Evolutionary conservation across 345 rosid species (phyloP).

Genomic region (Pugionium cornutum): DNA sequence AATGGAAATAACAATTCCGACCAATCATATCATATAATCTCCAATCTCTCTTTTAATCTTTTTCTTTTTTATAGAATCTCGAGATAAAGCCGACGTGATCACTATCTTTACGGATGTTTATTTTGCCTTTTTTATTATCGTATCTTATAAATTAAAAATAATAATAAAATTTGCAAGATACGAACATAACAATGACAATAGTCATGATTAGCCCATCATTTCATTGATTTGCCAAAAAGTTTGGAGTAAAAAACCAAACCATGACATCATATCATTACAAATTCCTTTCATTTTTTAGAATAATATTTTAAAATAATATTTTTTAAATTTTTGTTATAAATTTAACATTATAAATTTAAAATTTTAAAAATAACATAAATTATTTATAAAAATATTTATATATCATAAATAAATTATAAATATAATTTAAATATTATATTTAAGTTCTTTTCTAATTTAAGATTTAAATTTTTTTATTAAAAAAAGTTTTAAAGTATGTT

Average conservation of each 20-base stretch:
- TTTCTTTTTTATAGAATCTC: slow-evolving; percentile 18
- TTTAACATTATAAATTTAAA: too few relatives aligned
- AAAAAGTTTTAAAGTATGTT: too few relatives aligned
- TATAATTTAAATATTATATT: too few relatives aligned
- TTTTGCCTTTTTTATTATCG: slow-evolving; percentile 1
- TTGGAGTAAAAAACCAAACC: slow-evolving; percentile 23
- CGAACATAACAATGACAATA: slow-evolving; percentile 28
- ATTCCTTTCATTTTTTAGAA: too few relatives aligned
- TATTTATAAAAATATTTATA: too few relatives aligned
- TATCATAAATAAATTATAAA: too few relatives aligned
- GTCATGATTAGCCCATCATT: slow-evolving; percentile 32
- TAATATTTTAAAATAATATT: too few relatives aligned
- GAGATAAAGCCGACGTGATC: slow-evolving; percentile 39
- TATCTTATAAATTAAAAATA: not conserved
- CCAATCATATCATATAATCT: slow-evolving; percentile 40
- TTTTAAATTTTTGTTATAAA: too few relatives aligned
- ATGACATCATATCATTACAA: slow-evolving; percentile 5
- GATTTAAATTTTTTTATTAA: too few relatives aligned
- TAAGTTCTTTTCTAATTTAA: too few relatives aligned
- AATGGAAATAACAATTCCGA: slow-evolving; percentile 26
- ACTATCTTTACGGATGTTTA: slow-evolving; percentile 37
- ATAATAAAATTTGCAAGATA: slow-evolving; percentile 22
- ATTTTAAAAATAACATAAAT: too few relatives aligned
- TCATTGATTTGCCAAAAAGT: slow-evolving; percentile 34
- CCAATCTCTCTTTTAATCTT: slow-evolving; percentile 18